Percentiles rank a stretch among this genome's conserved stretches.
These are phyloP conservation scores for Cydonia oblonga DNA, from an alignment of 331 rosid species.

Conservation along the genomic window DNA sequence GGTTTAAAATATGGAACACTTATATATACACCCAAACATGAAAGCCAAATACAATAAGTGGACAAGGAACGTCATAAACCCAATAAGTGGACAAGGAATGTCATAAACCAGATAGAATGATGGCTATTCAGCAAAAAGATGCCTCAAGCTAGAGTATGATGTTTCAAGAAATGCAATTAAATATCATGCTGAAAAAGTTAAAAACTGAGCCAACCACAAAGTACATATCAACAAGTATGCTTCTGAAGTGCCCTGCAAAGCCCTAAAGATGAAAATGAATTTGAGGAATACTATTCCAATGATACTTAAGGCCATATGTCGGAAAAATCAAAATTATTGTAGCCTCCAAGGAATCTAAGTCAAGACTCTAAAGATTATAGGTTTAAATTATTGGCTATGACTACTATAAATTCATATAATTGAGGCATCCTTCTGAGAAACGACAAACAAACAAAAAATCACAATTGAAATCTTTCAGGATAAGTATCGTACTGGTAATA, in stretches of 20 bases:
- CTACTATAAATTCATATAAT: neutral
- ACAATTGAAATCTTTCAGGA: neutral
- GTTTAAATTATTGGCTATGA: neutral
- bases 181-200: neutral
- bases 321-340: neutral
- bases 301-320: neutral
- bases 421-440: neutral
- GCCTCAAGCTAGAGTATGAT: neutral
- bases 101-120: neutral
- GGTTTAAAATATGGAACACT: neutral
- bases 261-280: neutral
- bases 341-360: neutral
- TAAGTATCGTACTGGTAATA: neutral
- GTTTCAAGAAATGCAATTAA: neutral
- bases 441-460: neutral
- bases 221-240: neutral
- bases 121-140: neutral
- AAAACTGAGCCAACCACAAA: neutral
- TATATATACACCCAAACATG: neutral
- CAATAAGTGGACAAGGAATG: neutral
- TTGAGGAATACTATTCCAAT: neutral
- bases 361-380: neutral
- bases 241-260: neutral
- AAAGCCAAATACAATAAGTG: neutral
- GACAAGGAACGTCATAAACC: neutral